Evolutionary conservation across 2,329 filamentous ascomycete genomes (phyloP), one percentile per base, ranked within the genome.

Genomic region (Claviceps pusilla): DNA sequence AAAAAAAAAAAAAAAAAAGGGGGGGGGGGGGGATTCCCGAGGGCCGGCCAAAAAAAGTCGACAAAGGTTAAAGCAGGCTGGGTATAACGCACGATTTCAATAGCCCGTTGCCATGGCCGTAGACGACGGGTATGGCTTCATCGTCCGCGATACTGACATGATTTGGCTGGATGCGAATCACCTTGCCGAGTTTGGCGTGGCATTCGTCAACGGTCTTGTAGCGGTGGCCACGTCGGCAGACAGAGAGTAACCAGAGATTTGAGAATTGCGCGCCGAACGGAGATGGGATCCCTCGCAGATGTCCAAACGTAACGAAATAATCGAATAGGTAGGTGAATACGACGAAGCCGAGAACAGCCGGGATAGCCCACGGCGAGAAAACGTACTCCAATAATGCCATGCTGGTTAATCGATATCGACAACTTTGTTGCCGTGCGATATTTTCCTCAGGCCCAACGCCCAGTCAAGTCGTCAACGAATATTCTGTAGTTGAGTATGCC

Each of bases 101-200:
- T 61, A 87, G 86, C 0, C 84, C 85, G 63, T 87, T 88, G 7
- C 84, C 83, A 61, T 89, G 85, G 4, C 89, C 89, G 61, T 95
- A 95, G 54, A 95, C 80, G 48, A 76, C 69, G 14, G 77, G 76
- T 53, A 95, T 90, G 1, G 87, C 88, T n/a, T 76, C 77, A 33
- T 86, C 83, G 63, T 94, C 87, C 53, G 85, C 87, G 54, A 96
- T 74, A 55, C 85, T 89, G 61, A 95, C 76, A 62, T 95, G 89
- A 62, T 89, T 81, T 1, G 90, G 90, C 63, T 89, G 85, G 59
- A 95, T 85, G 41, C 89, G 79, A 28, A 95, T 83, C 1, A 95
- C 69, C n/a, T 82, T 83, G 3, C 89, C 89, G 47, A 86, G 73
- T 63, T 82, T 84, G 72, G 85, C 79, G 69, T 95, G 89, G 7